Percentiles rank a stretch among this genome's conserved stretches.
These are phyloP conservation scores for Cladosporium sp. DNA, from an alignment of 2,329 filamentous ascomycete species.

Conservation along the genomic window DNA sequence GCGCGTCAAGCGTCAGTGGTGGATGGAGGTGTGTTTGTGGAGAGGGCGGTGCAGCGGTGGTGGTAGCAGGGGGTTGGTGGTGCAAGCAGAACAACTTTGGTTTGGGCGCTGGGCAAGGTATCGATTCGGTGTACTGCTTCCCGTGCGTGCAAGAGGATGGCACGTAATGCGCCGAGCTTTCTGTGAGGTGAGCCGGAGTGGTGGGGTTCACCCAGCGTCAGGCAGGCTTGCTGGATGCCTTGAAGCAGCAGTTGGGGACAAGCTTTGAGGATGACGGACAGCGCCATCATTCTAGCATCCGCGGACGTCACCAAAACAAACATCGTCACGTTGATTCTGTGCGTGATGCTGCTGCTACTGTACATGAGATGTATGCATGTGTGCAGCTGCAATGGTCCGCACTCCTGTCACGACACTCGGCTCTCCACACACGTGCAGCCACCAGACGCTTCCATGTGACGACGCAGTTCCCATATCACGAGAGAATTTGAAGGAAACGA, in stretches of 20 bases:
- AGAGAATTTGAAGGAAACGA: not conserved
- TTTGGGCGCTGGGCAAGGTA: not conserved
- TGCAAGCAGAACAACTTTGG: not conserved
- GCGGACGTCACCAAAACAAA: not conserved
- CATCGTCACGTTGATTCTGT: no score
- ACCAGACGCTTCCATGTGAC: not conserved
- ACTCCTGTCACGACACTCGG: not conserved
- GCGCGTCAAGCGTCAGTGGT: not conserved
- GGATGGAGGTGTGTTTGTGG: not conserved
- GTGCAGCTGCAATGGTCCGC: not conserved
- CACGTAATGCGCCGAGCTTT: constrained; percentile 7
- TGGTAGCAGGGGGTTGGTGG: not conserved
- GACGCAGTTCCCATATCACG: not conserved
- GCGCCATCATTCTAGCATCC: not conserved
- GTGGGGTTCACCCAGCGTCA: not conserved
- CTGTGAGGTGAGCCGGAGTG: not conserved
- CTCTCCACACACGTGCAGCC: not conserved
- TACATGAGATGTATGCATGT: not conserved
- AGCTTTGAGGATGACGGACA: not conserved
- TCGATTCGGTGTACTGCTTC: not conserved
- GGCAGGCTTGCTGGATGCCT: not conserved
- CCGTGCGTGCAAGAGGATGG: constrained; percentile 1
- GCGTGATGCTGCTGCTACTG: no score
- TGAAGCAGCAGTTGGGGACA: not conserved
- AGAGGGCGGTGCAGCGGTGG: not conserved